Conservation (phyloP, 2,329 filamentous ascomycete genomes). For the Diaporthe citri region DNA sequence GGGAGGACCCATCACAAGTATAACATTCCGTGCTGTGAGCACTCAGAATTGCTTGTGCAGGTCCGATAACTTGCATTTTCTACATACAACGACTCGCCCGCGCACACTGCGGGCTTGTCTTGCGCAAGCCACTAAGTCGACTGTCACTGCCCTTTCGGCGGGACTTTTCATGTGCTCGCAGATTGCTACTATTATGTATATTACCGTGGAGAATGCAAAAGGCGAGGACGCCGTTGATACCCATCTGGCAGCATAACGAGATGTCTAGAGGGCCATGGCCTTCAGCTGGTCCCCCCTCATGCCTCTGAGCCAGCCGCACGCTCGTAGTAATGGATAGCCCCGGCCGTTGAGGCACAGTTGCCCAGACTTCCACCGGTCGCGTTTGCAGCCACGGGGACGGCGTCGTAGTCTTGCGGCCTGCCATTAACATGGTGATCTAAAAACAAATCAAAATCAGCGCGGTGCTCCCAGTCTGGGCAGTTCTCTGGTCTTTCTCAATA, state of each 20-base stretch:
- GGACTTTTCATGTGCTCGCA: background rate
- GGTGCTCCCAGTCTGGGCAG: background rate
- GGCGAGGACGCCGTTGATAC: constrained; percentile 28
- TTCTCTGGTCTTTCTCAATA: background rate
- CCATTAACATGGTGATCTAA: constrained; percentile 69
- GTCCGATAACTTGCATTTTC: background rate
- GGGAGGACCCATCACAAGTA: background rate
- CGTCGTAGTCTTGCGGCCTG: constrained; percentile 64
- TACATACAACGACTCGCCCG: background rate
- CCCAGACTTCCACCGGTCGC: constrained; percentile 62
- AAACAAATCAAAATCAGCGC: background rate
- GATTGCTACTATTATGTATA: constrained; percentile 16
- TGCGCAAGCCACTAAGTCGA: background rate
- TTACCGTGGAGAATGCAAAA: constrained; percentile 11
- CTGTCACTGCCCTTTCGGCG: background rate
- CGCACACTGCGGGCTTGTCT: too few relatives aligned
- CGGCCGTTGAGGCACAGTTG: constrained; percentile 66
- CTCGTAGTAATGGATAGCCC: constrained; percentile 68
- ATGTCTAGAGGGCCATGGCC: background rate
- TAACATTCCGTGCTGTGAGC: background rate
- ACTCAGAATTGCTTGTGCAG: background rate
- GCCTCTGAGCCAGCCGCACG: constrained; percentile 57
- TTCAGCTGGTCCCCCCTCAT: background rate
- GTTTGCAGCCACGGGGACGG: constrained; percentile 56
- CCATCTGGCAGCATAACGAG: background rate